Base-by-base conservation (phyloP, 1,139 yeast species). In the Candida glucosophila region DNA sequence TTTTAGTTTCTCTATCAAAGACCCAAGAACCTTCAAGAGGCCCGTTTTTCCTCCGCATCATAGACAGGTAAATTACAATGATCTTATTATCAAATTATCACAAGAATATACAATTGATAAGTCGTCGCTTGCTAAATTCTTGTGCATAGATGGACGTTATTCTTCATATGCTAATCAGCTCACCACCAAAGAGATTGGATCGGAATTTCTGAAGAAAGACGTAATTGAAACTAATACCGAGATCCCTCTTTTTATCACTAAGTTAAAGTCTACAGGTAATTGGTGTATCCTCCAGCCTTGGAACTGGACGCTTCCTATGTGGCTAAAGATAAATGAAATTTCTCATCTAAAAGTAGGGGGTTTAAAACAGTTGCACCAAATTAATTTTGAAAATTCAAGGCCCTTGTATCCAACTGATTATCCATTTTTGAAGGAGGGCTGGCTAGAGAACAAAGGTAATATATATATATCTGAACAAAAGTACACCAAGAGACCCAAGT, bases 291-390 rank as follows among this genome's bases (percentile, higher is more conserved):
- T 81, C 3, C 35, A 77, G 19, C 99, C 99, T 0, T 86, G 97
- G 94, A 75, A 63, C 43, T 90, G 97, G 96, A 67, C 77, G 0
- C 51, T 78, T 22, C 95, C 95, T 0, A 55, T 82, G n/a, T 92
- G 96, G 95, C 64, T 70, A 33, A 63, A 67, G 26, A 45, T 90
- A 14, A 66, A 67, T 22, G 70, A 72, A 28, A 61, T 78, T 2
- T 72, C 77, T 2, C 67, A 70, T 34, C 57, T 85, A 3, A 65
- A 69, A 22, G 62, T 79, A 24, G 93, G 86, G 5, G 98, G 98
- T 0, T 43, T 73, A 14, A 68, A 72, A 29, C 96, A 92, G 52
- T 35, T 65, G 13, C 78, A 76, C 29, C 98, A 92, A 49, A 51
- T 81, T 17, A 55, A 66, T 11, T 81, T 72, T 44, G 97, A 88